A percentile compares a stretch with the other conserved stretches of the same genome.
Conservation (phyloP, 2,329 filamentous ascomycete species). For the Camillea tinctor region DNA sequence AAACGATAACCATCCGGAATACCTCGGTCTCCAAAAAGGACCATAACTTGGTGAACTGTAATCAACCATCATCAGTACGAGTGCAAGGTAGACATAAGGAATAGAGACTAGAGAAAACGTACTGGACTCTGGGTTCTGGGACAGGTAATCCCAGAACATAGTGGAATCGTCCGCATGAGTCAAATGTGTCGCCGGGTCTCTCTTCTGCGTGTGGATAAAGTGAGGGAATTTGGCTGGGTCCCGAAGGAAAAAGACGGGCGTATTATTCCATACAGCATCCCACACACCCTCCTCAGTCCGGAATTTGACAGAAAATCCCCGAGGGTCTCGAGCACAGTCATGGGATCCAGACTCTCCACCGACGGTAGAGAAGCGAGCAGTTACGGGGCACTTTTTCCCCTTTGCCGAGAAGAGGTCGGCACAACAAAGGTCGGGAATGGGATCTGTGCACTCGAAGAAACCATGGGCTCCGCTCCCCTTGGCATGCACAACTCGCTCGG, state of each 20-base stretch:
- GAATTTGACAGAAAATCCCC: slow-evolving; percentile 73
- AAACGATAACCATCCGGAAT: slow-evolving; percentile 64
- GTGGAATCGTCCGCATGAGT: slow-evolving; percentile 50
- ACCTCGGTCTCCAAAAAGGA: slow-evolving; percentile 64
- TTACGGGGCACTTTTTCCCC: slow-evolving; percentile 67
- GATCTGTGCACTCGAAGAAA: slow-evolving; percentile 41
- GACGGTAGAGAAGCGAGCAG: slow-evolving; percentile 72
- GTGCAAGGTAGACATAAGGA: background rate
- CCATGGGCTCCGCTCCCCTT: slow-evolving; percentile 22
- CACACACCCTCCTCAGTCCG: slow-evolving; percentile 72
- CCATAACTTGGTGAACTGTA: slow-evolving; percentile 60
- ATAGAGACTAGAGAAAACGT: background rate
- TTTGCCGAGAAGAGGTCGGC: slow-evolving; percentile 49
- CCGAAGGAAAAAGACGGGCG: slow-evolving; percentile 72
- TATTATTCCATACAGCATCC: slow-evolving; percentile 72
- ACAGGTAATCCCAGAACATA: slow-evolving; percentile 66
- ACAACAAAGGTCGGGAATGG: slow-evolving; percentile 53
- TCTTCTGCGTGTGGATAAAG: slow-evolving; percentile 74
- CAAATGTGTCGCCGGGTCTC: slow-evolving; percentile 67
- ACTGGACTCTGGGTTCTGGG: slow-evolving; percentile 60
- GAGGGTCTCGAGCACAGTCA: slow-evolving; percentile 56
- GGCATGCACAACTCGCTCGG: slow-evolving; percentile 17
- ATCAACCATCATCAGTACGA: background rate
- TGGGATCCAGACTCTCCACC: slow-evolving; percentile 64
- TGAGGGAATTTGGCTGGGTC: slow-evolving; percentile 72